Percentiles rank a stretch among this genome's conserved stretches.
Evolutionary conservation across 2,329 filamentous ascomycete species (phyloP).

Genomic region (Cordyceps javanica): DNA sequence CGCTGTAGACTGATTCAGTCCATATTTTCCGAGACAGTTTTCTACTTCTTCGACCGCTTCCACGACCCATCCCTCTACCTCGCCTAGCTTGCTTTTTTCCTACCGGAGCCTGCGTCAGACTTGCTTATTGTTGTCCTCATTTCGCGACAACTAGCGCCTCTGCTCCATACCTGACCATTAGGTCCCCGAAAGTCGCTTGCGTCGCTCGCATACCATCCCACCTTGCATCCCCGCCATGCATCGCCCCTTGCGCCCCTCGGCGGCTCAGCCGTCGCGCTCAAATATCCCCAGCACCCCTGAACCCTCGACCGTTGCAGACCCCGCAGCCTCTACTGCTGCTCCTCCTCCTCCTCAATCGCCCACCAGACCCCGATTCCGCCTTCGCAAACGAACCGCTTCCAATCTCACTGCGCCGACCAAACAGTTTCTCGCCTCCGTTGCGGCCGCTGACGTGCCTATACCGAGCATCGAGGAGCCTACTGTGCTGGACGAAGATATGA

Average conservation of each 20-base stretch:
- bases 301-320: conserved; percentile 30
- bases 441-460: conserved; percentile 57
- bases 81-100: conserved; percentile 5
- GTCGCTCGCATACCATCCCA: conserved; percentile 8
- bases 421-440: conserved; percentile 62
- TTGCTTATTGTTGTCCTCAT: conserved; percentile 2
- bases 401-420: conserved; percentile 53
- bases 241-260: conserved; percentile 36
- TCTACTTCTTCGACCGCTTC: not conserved
- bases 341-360: conserved; percentile 27
- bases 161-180: not conserved
- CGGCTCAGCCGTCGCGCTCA: conserved; percentile 40
- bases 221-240: not conserved
- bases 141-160: conserved; percentile 4
- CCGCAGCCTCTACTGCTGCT: conserved; percentile 25
- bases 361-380: conserved; percentile 46
- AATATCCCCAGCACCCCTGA: conserved; percentile 40
- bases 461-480: conserved; percentile 57
- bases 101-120: conserved; percentile 9
- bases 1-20: not conserved
- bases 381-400: conserved; percentile 50
- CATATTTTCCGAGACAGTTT: not conserved
- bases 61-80: conserved; percentile 4
- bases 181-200: conserved; percentile 1
- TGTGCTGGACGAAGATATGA: conserved; percentile 39